Conservation (phyloP, 1,284 basidiomycete genomes). For the Macrocystidia cucumis region DNA sequence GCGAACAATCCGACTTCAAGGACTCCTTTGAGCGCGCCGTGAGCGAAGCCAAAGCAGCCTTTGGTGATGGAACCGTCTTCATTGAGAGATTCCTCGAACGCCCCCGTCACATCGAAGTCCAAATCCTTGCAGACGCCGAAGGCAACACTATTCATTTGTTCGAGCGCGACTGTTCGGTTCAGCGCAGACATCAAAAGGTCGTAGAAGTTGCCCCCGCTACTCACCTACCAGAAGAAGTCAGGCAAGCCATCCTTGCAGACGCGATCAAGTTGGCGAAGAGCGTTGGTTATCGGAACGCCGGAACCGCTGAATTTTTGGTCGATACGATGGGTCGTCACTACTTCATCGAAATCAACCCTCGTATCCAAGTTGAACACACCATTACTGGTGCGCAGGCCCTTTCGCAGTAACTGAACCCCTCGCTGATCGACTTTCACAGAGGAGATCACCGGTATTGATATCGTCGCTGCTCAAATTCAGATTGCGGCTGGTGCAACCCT, state of each 20-base stretch:
- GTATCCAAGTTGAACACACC: conserved; percentile 98
- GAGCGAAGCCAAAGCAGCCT: conserved; percentile 92
- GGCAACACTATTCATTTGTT: conserved; percentile 97
- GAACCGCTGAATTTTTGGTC: conserved; percentile 95
- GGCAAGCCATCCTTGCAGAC: conserved; percentile 82
- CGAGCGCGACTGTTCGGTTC: conserved; percentile 98
- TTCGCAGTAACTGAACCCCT: neutral
- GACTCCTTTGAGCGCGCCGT: conserved; percentile 90
- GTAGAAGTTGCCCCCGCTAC: conserved; percentile 98
- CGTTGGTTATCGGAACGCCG: conserved; percentile 93
- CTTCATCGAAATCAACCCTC: conserved; percentile 98
- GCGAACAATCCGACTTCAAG: conserved; percentile 88
- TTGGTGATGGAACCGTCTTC: conserved; percentile 98
- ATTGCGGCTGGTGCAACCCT: conserved; percentile 97
- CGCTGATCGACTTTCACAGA: conserved; percentile 38
- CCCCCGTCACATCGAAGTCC: conserved; percentile 96
- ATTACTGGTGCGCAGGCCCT: conserved; percentile 65
- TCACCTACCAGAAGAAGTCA: conserved; percentile 86
- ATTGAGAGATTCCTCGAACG: conserved; percentile 97
- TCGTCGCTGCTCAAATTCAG: conserved; percentile 97
- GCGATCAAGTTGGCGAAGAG: conserved; percentile 94
- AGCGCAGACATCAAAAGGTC: conserved; percentile 97
- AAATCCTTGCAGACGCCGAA: conserved; percentile 86
- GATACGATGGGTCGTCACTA: conserved; percentile 95
- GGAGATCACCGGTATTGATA: conserved; percentile 98